Base-by-base conservation (phyloP, 1,284 basidiomycete species). In the Cryptococcus deneoformans region DNA sequence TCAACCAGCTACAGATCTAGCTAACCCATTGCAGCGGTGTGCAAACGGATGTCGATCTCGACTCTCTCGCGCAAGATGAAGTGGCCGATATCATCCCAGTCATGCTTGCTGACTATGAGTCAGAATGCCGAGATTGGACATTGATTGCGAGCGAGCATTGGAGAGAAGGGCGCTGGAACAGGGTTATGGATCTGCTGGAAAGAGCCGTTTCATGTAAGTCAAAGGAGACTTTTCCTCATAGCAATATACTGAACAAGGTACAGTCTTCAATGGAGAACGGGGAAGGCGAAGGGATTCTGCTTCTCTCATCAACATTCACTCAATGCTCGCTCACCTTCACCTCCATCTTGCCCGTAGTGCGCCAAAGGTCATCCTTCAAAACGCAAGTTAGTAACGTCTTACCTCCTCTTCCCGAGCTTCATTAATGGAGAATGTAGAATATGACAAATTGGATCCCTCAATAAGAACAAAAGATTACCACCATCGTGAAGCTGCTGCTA, bases 301-400 rank as follows among this genome's bases (percentile, higher is more conserved):
- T 9, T 73, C 72, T 0, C 56, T 73, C 35, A 66, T 76, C 34
- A 87, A 89, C 7, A 82, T 93, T 52, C 87, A 89, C 63, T 84
- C 87, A 20, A 81, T 95, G 57, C 80, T 91, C 24, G 91, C 90
- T 1, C 92, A 92, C 74, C 83, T 94, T 49, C 84, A 88, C 57
- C 83, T 95, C 57, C 85, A 87, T 1, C 81, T 85, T 63, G 88
- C 91, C 1, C 83, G 88, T 36, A 83, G 82, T 53, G 91, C 91
- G 11, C 93, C 93, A 0, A 94, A 92, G 69, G 70, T 87, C 5
- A 80, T 89, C 34, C 74, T 94, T 0, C 71, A 81, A 0, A 83
- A 87, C 64, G 86, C 91, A 56, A 85, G 89, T 91, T 70, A 73
- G 88, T 80, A 7, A 29, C 43, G 44, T 14, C 43, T 36, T 54